Evolutionary conservation across 1,284 basidiomycete species (phyloP).

Genomic region (Boletus smithii): DNA sequence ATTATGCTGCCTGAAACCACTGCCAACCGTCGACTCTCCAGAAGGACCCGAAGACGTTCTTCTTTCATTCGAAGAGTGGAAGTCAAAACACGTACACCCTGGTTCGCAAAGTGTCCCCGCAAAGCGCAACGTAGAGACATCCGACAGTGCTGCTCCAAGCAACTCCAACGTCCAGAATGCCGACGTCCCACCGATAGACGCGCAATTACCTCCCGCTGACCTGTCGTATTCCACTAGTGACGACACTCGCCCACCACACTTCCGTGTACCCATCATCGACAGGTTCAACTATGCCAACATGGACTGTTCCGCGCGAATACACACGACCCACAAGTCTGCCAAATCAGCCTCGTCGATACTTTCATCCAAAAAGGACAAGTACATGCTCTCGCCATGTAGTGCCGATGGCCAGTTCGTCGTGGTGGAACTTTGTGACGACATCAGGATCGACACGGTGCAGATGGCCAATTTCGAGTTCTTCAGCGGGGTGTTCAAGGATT

Average conservation of each 20-base stretch:
- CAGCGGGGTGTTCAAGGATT: slow-evolving; percentile 92
- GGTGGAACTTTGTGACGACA: slow-evolving; percentile 96
- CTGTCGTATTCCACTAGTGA: slow-evolving; percentile 8
- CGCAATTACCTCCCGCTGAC: slow-evolving; percentile 5
- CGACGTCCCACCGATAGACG: slow-evolving; percentile 9
- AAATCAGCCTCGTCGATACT: slow-evolving; percentile 86
- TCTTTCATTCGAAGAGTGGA: slow-evolving; percentile 90
- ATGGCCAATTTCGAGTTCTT: slow-evolving; percentile 98
- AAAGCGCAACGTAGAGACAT: slow-evolving; percentile 32
- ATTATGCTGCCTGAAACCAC: slow-evolving; percentile 63
- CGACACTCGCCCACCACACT: slow-evolving; percentile 49
- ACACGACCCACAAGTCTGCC: slow-evolving; percentile 77
- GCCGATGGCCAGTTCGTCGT: slow-evolving; percentile 76
- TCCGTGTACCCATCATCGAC: slow-evolving; percentile 66
- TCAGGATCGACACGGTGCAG: slow-evolving; percentile 93
- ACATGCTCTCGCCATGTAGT: slow-evolving; percentile 94
- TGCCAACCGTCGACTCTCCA: slow-evolving; percentile 45
- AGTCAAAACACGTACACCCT: slow-evolving; percentile 52
- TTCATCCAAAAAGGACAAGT: slow-evolving; percentile 87
- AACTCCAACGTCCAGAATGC: slow-evolving; percentile 6
- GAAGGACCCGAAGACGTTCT: slow-evolving; percentile 59
- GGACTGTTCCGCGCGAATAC: slow-evolving; percentile 92
- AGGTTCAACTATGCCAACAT: slow-evolving; percentile 92
- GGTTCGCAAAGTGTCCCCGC: slow-evolving; percentile 19
- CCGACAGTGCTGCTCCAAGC: slow-evolving; percentile 26